Percentiles rank a stretch among this genome's conserved stretches.
Evolutionary conservation across 2,329 filamentous ascomycete genomes (phyloP).

Genomic region (Talaromyces sp.): DNA sequence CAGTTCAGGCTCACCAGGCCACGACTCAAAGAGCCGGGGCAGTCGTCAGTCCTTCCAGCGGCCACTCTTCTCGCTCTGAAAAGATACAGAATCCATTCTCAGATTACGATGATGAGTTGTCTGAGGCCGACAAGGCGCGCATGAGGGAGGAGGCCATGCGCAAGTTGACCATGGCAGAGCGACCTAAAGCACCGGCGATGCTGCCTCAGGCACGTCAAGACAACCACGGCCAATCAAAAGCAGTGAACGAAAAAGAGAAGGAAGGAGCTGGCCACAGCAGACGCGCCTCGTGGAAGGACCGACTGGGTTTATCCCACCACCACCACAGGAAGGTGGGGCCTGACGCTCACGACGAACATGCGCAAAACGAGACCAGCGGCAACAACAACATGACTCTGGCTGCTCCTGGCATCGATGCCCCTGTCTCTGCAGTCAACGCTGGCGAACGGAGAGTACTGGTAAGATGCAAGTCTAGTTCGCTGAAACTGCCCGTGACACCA

Average conservation of each 20-base stretch:
- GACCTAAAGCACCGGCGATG: slow-evolving; percentile 3
- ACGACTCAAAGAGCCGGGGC: not conserved
- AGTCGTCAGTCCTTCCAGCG: not conserved
- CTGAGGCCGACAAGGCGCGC: slow-evolving; percentile 21
- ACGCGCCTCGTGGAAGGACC: slow-evolving; percentile 32
- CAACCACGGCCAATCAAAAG: not conserved
- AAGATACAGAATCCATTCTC: slow-evolving; percentile 2
- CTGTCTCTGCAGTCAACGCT: slow-evolving; percentile 74
- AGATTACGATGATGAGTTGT: slow-evolving; percentile 19
- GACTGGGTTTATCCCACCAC: slow-evolving; percentile 25
- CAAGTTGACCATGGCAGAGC: slow-evolving; percentile 31
- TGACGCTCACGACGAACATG: slow-evolving; percentile 9
- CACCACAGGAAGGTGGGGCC: slow-evolving; percentile 16
- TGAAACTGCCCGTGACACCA: slow-evolving; percentile 67
- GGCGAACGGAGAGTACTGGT: slow-evolving; percentile 72
- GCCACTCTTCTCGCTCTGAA: not conserved
- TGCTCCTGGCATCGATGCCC: slow-evolving; percentile 65
- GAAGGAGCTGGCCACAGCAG: slow-evolving; percentile 21
- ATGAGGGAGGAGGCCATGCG: slow-evolving; percentile 34
- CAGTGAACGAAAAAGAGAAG: slow-evolving; percentile 10
- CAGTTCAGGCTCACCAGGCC: slow-evolving; percentile 9
- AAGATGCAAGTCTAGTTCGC: slow-evolving; percentile 64
- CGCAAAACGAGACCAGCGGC: slow-evolving; percentile 13
- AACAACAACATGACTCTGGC: slow-evolving; percentile 21
- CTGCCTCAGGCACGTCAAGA: not conserved